Evolutionary conservation across 176 grass and related monocot species (phyloP), one percentile per base, ranked within the genome.

Genomic region (Zoysia pacifica): DNA sequence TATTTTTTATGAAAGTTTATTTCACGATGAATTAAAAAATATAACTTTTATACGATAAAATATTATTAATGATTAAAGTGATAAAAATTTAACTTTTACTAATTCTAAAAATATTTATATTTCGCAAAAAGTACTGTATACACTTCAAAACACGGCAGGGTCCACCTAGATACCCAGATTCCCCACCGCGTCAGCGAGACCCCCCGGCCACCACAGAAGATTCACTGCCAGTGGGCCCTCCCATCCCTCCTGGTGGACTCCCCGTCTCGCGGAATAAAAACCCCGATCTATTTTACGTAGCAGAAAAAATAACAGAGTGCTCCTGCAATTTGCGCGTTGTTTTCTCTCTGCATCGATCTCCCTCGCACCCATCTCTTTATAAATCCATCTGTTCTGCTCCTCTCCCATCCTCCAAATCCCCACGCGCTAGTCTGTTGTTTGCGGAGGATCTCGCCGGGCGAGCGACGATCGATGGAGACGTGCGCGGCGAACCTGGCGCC

Each of bases 401-500:
- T 43, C 18, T 50, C 77, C 49, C 47, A 39, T 65, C 76, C 54
- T 75, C 67, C 37, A 19, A 59, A 47, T 38, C 76, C 15, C 76
- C 76, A 79, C 48, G 68, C 14, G 52, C 18, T 55, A 19, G 19
- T 62, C 28, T 28, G 62, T 64, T 64, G 1, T 20, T 28, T 9
- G 2, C 10, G 19, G 0, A 35, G 56, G 3, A 42, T 28, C 28
- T 28, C 28, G 28, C 28, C 28, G 28, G 28, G 28, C 28, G 50
- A 42, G 64, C 8, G 6, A 20, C 28, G 16, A 58, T n/a, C 28
- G 72, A 97, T 97, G 94, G 84, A 91, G 73, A 94, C 87, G 68
- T 94, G 91, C 82, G 69, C 89, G 82, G 77, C 85, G 42, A 77
- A 90, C 77, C 80, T 97, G 45, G 89, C 76, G 76, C 73, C 79